Evolutionary conservation across 768 basidiomycete genomes (phyloP).

Genomic region (Mycena venus): DNA sequence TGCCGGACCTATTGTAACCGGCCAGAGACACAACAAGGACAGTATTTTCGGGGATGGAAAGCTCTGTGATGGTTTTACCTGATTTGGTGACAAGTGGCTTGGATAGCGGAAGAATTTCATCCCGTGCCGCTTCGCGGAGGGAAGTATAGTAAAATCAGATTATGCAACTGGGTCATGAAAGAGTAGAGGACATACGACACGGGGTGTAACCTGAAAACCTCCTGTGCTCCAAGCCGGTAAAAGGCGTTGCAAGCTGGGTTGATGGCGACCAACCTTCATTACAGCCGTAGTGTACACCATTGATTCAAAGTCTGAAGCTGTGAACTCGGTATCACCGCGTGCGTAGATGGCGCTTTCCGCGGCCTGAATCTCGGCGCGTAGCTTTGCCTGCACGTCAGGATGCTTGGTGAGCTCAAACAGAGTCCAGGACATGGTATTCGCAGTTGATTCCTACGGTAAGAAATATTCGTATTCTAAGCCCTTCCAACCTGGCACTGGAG

Average conservation of each 20-base stretch:
- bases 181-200: neutral
- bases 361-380: slow-evolving; percentile 70
- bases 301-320: slow-evolving; percentile 60
- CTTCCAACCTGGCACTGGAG: too few species aligned
- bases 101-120: slow-evolving; percentile 73
- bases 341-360: slow-evolving; percentile 50
- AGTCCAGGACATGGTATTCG: slow-evolving; percentile 71
- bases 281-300: slow-evolving; percentile 65
- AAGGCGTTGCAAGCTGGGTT: neutral
- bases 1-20: slow-evolving; percentile 62
- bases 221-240: neutral
- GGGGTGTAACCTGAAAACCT: slow-evolving; percentile 2
- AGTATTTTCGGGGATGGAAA: slow-evolving; percentile 65
- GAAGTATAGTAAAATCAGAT: neutral
- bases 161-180: neutral
- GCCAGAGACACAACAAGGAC: slow-evolving; percentile 66
- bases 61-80: slow-evolving; percentile 56
- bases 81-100: slow-evolving; percentile 61
- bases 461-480: too few species aligned
- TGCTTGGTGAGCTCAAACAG: slow-evolving; percentile 72
- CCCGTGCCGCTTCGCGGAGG: slow-evolving; percentile 50
- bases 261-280: slow-evolving; percentile 52
- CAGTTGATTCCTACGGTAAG: slow-evolving; percentile 67
- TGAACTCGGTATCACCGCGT: slow-evolving; percentile 57
- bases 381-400: slow-evolving; percentile 68